Conservation (phyloP, 1,284 basidiomycete species). For the Salmacisia buchloeana region DNA sequence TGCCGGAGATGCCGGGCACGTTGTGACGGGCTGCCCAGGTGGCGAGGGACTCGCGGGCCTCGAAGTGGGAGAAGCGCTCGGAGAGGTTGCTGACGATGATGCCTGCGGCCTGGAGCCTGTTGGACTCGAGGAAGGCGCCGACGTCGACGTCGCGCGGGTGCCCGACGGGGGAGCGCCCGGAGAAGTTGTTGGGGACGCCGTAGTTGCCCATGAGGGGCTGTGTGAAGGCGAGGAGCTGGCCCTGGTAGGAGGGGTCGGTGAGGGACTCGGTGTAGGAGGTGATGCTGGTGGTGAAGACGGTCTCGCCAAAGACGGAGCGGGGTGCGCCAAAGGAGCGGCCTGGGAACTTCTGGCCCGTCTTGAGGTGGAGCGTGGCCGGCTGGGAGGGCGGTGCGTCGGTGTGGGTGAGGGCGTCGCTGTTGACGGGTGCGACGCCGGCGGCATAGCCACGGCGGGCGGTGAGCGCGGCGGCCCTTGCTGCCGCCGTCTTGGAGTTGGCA, state of each 20-base stretch:
- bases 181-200: conserved; percentile 76
- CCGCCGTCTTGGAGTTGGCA: not conserved
- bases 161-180: conserved; percentile 47
- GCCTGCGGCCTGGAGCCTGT: conserved; percentile 81
- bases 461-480: not conserved
- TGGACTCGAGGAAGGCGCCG: conserved; percentile 66
- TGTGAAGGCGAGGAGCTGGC: conserved; percentile 96
- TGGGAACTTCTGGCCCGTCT: conserved; percentile 83
- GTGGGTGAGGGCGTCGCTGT: conserved; percentile 28
- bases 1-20: conserved; percentile 88
- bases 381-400: conserved; percentile 40
- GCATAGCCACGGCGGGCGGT: conserved; percentile 13
- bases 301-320: conserved; percentile 86
- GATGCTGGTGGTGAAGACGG: conserved; percentile 97
- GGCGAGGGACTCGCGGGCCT: conserved; percentile 84
- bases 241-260: conserved; percentile 97
- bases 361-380: conserved; percentile 84
- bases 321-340: conserved; percentile 86
- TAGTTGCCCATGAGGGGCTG: conserved; percentile 98
- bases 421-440: conserved; percentile 11
- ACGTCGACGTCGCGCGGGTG: conserved; percentile 58
- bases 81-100: conserved; percentile 92
- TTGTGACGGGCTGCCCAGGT: conserved; percentile 88
- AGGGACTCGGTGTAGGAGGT: conserved; percentile 99
- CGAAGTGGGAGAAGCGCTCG: conserved; percentile 88